Percentiles rank a stretch among this genome's conserved stretches.
Conservation (phyloP, 2,329 filamentous ascomycete species). For the Nemania sp. region DNA sequence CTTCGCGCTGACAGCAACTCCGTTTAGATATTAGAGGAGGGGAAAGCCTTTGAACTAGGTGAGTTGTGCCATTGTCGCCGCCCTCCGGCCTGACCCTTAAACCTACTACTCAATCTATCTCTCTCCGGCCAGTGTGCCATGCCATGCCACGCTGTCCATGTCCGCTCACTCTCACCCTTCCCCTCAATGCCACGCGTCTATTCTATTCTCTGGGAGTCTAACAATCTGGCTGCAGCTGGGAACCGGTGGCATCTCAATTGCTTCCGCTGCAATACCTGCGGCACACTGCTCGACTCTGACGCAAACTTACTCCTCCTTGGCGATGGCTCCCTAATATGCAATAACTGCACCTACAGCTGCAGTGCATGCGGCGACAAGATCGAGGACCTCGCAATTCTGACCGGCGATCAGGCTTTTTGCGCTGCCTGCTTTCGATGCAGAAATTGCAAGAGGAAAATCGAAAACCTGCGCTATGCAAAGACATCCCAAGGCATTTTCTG, state of each 20-base stretch:
- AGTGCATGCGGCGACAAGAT: constrained; percentile 98
- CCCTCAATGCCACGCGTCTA: neutral
- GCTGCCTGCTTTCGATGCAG: constrained; percentile 96
- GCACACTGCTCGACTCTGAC: constrained; percentile 95
- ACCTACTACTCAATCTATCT: constrained; percentile 1
- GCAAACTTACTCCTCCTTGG: constrained; percentile 96
- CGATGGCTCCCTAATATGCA: constrained; percentile 98
- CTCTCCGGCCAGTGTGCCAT: neutral
- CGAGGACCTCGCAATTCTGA: constrained; percentile 96
- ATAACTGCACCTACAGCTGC: constrained; percentile 99
- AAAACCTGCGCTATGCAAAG: constrained; percentile 96
- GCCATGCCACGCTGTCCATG: neutral
- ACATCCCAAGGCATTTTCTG: constrained; percentile 99
- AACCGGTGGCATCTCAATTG: constrained; percentile 99
- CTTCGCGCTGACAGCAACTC: constrained; percentile 42
- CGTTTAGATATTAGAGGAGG: constrained; percentile 91
- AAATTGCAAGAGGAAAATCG: constrained; percentile 98
- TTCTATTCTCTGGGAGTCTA: constrained; percentile 40
- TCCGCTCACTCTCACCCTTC: neutral
- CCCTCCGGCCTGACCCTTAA: neutral
- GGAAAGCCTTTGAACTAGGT: constrained; percentile 98
- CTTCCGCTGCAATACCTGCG: constrained; percentile 97
- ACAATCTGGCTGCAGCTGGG: constrained; percentile 71
- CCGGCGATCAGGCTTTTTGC: constrained; percentile 97
- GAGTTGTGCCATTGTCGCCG: constrained; percentile 50